A percentile compares a stretch with the other conserved stretches of the same genome.
Conservation (phyloP, 2,329 filamentous ascomycete species). For the Cucurbitaria berberidis region DNA sequence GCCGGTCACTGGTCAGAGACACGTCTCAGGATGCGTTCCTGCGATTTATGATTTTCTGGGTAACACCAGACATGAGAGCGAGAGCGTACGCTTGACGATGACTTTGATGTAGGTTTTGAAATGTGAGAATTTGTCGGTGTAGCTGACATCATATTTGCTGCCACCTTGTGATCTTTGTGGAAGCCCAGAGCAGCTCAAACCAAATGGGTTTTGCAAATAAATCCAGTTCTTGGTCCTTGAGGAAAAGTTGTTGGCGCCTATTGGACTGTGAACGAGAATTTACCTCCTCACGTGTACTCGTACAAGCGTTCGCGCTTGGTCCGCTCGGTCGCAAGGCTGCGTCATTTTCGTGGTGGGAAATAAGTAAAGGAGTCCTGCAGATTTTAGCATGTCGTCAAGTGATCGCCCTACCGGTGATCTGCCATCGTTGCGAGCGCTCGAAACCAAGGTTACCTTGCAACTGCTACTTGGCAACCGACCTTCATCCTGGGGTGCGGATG, state of each 20-base stretch:
- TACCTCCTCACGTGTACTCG: constrained; percentile 20
- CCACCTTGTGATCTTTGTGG: background rate
- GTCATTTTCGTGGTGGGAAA: constrained; percentile 31
- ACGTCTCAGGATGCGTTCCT: constrained; percentile 34
- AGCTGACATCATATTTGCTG: background rate
- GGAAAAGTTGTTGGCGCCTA: background rate
- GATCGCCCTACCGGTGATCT: constrained; percentile 33
- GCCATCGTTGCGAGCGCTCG: constrained; percentile 20
- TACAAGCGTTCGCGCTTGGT: constrained; percentile 12
- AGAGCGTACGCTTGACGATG: background rate
- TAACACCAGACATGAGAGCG: constrained; percentile 16
- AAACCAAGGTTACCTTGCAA: constrained; percentile 17
- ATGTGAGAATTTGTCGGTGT: background rate
- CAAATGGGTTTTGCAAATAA: background rate
- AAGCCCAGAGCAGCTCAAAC: background rate
- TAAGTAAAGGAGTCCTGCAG: constrained; percentile 39
- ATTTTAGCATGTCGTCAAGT: constrained; percentile 35
- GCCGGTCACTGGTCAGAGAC: constrained; percentile 28
- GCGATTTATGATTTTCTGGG: background rate
- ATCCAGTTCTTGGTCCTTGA: background rate
- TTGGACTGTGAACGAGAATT: background rate
- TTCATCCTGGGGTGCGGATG: constrained; percentile 37
- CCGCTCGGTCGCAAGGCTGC: constrained; percentile 15
- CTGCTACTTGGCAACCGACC: constrained; percentile 29
- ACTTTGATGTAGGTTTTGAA: background rate